These are phyloP conservation scores for Cyanidiococcus yangmingshanensis DNA, from an alignment of 23 red algal species.

Conservation along the genomic window DNA sequence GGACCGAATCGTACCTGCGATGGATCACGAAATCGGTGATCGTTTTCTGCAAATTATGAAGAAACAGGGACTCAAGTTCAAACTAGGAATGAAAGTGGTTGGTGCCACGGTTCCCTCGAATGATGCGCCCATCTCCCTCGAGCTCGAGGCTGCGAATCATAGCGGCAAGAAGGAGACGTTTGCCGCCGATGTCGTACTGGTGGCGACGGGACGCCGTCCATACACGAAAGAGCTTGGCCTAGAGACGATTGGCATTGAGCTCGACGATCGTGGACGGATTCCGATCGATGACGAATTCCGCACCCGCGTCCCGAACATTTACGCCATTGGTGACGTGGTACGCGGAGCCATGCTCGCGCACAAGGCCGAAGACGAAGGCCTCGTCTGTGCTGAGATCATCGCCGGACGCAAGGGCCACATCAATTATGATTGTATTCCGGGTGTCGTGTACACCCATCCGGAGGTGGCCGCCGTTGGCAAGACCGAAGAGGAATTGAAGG, in stretches of 20 bases:
- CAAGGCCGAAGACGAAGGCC: constrained; percentile 95
- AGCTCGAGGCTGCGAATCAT: constrained; percentile 35
- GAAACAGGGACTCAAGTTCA: constrained; percentile 97
- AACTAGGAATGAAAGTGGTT: constrained; percentile 76
- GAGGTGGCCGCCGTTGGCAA: constrained; percentile 98
- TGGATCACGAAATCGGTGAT: constrained; percentile 72
- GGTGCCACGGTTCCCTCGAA: constrained; percentile 18
- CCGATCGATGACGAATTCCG: constrained; percentile 61
- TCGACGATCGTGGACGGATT: constrained; percentile 60
- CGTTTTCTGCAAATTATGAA: constrained; percentile 69
- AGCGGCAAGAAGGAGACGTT: constrained; percentile 69
- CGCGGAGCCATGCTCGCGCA: constrained; percentile 95
- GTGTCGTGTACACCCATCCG: constrained; percentile 94
- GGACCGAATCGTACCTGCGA: constrained; percentile 73
- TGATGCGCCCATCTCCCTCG: constrained; percentile 30
- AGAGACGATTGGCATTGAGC: constrained; percentile 67
- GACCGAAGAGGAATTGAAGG: constrained; percentile 92
- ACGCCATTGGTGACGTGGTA: constrained; percentile 97
- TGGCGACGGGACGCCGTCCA: constrained; percentile 85
- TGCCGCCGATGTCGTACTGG: constrained; percentile 91
- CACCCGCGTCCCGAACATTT: constrained; percentile 68
- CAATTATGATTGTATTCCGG: constrained; percentile 88
- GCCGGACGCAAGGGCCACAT: constrained; percentile 74
- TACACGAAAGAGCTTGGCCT: constrained; percentile 69
- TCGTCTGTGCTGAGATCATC: constrained; percentile 75